Evolutionary conservation across 257 asterid species (phyloP), one percentile per base, ranked within the genome.

Genomic region (Agastache rugosa): DNA sequence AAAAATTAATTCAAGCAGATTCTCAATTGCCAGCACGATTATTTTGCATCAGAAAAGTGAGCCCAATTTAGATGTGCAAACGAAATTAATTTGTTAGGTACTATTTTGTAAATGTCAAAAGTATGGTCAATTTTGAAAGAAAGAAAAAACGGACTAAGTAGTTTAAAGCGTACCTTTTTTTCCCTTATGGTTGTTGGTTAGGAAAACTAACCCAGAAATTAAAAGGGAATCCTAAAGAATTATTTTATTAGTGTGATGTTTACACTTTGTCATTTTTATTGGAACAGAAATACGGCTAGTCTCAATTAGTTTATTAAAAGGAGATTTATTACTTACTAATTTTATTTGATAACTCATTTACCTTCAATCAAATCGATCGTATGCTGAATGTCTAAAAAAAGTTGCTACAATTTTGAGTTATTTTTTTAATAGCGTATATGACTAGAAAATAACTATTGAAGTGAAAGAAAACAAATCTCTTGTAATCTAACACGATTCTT

Each of bases 201-300:
- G 70, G 81, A 66, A 60, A 72, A 68, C 74, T 72, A 51, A 63
- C 62, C 29, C 35, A 20, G 69, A 72, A 56, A 39, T 2, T 39
- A 53, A 65, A 71, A 1, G 25, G 39, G n/a, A 15, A 7, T 11
- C 34, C 19, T n/a, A 70, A 69, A 48, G 11, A 55, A 12, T 62
- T 22, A 23, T 69, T 8, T 37, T 37, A n/a, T 14, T 59, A n/a
- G 23, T 53, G 42, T 58, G 69, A 44, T 42, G 59, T 16, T 51
- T 69, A 25, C 44, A 42, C 63, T 50, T 35, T 73, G 71, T 62
- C 58, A 45, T 25, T 44, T 44, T 44, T 37, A 50, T 74, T 35
- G 20, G 16, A 50, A 22, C 44, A 25, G 16, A 34, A 34, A 14
- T 23, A 16, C 22, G 37, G 39, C 8, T 63, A 55, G 0, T 58